These are phyloP conservation scores for Taphrina betulina DNA, from an alignment of 1,139 yeast species.

Conservation along the genomic window DNA sequence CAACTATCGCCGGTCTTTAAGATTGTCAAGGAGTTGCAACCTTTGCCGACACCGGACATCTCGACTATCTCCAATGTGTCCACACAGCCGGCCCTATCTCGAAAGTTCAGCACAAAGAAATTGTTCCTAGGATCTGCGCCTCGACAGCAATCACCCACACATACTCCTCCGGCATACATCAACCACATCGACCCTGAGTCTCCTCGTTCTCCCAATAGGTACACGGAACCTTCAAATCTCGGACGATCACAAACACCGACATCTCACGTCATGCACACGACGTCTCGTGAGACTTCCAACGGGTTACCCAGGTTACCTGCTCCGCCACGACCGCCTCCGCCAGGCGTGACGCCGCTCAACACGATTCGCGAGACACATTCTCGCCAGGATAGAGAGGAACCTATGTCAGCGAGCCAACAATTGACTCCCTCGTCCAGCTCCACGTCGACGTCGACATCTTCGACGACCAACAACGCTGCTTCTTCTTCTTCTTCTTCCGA, in stretches of 20 bases:
- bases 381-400: too few species aligned
- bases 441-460: conserved; percentile 31
- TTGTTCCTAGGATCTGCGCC: conserved; percentile 30
- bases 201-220: conserved; percentile 21
- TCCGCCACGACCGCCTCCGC: conserved; percentile 32
- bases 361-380: conserved; percentile 1
- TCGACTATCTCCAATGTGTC: conserved; percentile 7
- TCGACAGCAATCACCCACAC: conserved; percentile 26
- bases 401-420: too few species aligned
- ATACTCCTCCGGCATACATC: conserved; percentile 19
- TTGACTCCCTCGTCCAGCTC: neutral
- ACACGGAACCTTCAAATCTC: neutral
- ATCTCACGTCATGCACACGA: conserved; percentile 17
- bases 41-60: conserved; percentile 48
- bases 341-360: conserved; percentile 19
- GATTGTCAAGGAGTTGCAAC: conserved; percentile 47
- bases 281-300: neutral
- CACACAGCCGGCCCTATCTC: neutral
- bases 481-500: conserved; percentile 46
- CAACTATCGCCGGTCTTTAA: conserved; percentile 48
- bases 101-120: conserved; percentile 32
- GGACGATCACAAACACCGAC: conserved; percentile 6
- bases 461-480: conserved; percentile 34
- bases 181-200: conserved; percentile 22
- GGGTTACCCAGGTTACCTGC: conserved; percentile 3